These are phyloP conservation scores for Fusarium coicis DNA, from an alignment of 2,329 filamentous ascomycete genomes.

Conservation along the genomic window DNA sequence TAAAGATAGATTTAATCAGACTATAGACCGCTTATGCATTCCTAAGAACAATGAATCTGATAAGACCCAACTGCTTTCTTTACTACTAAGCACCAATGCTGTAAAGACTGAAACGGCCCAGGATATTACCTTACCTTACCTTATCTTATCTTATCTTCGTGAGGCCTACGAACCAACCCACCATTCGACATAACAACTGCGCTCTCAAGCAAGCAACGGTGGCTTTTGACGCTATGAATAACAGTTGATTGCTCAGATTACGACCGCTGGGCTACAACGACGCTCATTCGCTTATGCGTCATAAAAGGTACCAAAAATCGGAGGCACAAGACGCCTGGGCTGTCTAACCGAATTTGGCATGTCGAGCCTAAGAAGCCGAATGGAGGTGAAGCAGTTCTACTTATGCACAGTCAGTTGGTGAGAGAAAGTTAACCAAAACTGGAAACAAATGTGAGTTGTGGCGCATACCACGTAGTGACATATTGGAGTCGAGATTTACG, in stretches of 20 bases:
- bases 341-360: neutral
- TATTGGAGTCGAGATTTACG: neutral
- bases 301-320: rapidly evolving
- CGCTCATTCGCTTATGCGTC: too few species aligned
- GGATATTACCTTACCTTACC: neutral
- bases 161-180: too few species aligned
- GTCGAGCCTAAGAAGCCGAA: neutral
- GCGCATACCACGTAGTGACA: too few species aligned
- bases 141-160: neutral
- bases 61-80: neutral
- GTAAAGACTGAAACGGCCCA: rapidly evolving
- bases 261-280: too few species aligned
- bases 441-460: too few species aligned
- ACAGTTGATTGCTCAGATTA: too few species aligned
- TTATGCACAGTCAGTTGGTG: neutral
- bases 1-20: rapidly evolving
- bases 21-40: rapidly evolving
- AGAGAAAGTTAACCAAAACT: rapidly evolving
- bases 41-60: too few species aligned
- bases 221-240: neutral
- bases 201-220: neutral
- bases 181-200: neutral
- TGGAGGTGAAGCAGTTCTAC: too few species aligned
- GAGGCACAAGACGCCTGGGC: too few species aligned
- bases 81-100: neutral